Base-by-base conservation (phyloP, 2,329 filamentous ascomycete genomes). In the Fusarium multiceps region DNA sequence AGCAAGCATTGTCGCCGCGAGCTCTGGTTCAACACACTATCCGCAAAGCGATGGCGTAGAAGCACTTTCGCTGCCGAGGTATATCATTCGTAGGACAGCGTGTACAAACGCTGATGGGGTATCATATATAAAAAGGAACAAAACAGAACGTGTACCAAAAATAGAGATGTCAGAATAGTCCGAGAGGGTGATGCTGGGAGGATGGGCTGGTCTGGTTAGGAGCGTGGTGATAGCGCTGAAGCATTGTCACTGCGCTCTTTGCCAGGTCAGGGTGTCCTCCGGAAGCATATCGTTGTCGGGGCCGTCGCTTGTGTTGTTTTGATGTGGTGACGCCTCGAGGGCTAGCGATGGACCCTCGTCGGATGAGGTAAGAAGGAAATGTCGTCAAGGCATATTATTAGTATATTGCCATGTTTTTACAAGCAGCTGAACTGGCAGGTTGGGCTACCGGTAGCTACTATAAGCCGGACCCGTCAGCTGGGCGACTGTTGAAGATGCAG, bases 1-100 rank as follows among this genome's bases (percentile, higher is more conserved):
- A 81, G 63, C 53, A 81, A 66, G 85, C 85, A 86, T 86, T 86
- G 79, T 87, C 84, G 83, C 79, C 78, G 73, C 74, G 72, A 75
- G 77, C 73, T 82, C 83, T 83, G 81, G 83, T 84, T 78, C 81
- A 81, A 84, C 80, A 82, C 83, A 83, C 83, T 83, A 85, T 84
- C 82, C 83, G 68, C 69, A 72, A 69, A 83, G 82, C 82, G 80
- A 86, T 86, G 84, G 84, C 84, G 84, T 85, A 85, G 77, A 67
- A 84, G 84, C 84, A 85, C 84, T 86, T 77, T 86, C 83, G 82
- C 83, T 81, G 83, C 83, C 84, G 83, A 86, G 81, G 53, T 66
- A 61, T 30, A 53, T 53, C 75, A 68, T 80, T 82, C 81, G 81
- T 78, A 75, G 75, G 80, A 82, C 79, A 79, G 79, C 80, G 80